Base-by-base conservation (phyloP, 441 rosid genomes). In the Mallotus japonicus region DNA sequence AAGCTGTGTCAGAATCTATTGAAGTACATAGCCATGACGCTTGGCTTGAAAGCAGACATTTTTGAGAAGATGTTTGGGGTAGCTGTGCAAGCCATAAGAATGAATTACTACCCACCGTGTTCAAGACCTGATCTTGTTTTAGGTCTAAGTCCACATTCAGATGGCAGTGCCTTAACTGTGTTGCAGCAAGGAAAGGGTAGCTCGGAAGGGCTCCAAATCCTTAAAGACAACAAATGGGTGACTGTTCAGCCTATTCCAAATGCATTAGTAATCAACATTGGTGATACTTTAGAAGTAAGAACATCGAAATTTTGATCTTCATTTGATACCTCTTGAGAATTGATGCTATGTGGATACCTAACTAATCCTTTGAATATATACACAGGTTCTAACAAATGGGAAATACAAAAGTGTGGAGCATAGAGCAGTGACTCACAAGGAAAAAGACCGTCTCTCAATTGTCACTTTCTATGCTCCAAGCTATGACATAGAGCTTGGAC, bases 51-150 rank as follows among this genome's bases (percentile, higher is more conserved):
- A 78, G 86, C 69, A 56, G 83, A 81, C 24, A 73, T 71, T 32
- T 88, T 93, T 62, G 88, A 89, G 40, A 85, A 91, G 70, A 87
- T 89, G 92, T 91, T 90, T 74, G 89, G 95, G 40, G 88, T 47
- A 28, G 89, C 89, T 8, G 94, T 92, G 44, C 95, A 94, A 78
- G 99, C 97, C 11, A 85, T 90, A 69, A 92, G 99, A 79, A 92
- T 92, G 99, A 93, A 93, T 74, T 93, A 93, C 77, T 93, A 90
- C 71, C 98, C 98, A 37, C 88, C 98, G 78, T 93, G 98, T 83
- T 73, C 97, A 73, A 87, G 91, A 74, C 99, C 97, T 51, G 97
- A 94, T 83, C 97, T 92, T 78, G 99, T 94, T 70, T 76, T 92
- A 50, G 99, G 99, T 19, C 89, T 92, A 49, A 94, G 97, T 72